These are phyloP conservation scores for Borovskyia barvae DNA, from an alignment of 208 protist genomes.

Conservation along the genomic window DNA sequence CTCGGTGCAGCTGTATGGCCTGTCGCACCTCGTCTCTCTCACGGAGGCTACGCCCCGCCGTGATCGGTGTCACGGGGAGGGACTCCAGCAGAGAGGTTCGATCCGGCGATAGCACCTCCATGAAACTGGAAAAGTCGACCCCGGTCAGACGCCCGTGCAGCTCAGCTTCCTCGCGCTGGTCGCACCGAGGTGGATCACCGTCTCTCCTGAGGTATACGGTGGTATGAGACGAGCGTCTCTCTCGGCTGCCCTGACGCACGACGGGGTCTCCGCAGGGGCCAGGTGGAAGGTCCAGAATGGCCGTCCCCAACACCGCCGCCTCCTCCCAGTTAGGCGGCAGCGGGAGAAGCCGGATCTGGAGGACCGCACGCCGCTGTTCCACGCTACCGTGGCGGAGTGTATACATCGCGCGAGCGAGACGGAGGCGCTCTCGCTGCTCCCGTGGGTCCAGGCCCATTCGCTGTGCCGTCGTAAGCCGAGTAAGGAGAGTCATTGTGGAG, in stretches of 20 bases:
- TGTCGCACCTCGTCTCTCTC: too few relatives aligned
- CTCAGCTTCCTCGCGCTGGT: not conserved
- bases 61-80: not conserved
- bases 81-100: conserved; percentile 10
- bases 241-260: not conserved
- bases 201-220: not conserved
- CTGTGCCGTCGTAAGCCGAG: not conserved
- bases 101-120: conserved; percentile 20
- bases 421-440: not conserved
- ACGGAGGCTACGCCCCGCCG: too few relatives aligned
- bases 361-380: conserved; percentile 1
- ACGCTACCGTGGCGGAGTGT: conserved; percentile 8
- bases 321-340: conserved; percentile 1
- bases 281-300: conserved; percentile 9
- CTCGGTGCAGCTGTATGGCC: too few relatives aligned
- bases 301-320: conserved; percentile 6
- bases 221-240: not conserved
- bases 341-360: conserved; percentile 1
- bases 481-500: not conserved
- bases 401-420: not conserved
- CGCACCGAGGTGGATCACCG: not conserved
- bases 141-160: not conserved
- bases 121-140: conserved; percentile 8
- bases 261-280: not conserved
- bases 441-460: not conserved